A percentile compares a stretch with the other conserved stretches of the same genome.
These are phyloP conservation scores for Solanum ossicruentum DNA, from an alignment of 257 asterid species.

Conservation along the genomic window DNA sequence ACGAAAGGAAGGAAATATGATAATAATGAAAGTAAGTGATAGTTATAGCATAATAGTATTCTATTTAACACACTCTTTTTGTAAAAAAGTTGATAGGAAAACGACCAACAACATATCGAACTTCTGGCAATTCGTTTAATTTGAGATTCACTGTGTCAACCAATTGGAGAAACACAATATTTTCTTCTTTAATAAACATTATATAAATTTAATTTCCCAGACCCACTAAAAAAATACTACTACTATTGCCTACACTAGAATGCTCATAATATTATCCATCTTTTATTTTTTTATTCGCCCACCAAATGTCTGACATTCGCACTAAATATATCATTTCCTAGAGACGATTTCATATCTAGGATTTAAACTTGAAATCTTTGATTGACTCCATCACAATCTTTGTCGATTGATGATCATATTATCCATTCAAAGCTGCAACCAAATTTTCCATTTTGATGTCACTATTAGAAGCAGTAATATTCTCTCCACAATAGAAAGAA, in stretches of 20 bases:
- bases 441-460: constrained; percentile 34
- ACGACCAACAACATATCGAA: too few species aligned
- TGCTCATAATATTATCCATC: background rate
- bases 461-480: constrained; percentile 9
- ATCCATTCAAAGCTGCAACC: constrained; percentile 25
- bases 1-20: too few species aligned
- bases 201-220: background rate
- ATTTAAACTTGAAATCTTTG: fast-evolving
- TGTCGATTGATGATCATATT: background rate
- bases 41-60: too few species aligned
- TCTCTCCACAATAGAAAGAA: constrained; percentile 19
- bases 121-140: too few species aligned
- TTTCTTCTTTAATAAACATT: background rate
- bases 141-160: too few species aligned
- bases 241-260: too few species aligned
- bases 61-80: too few species aligned
- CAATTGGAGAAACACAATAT: too few species aligned
- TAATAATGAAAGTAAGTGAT: too few species aligned
- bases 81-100: too few species aligned
- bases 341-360: fast-evolving
- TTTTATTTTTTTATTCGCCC: background rate
- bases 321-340: fast-evolving
- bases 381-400: background rate
- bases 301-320: too few species aligned
- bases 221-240: too few species aligned